Conservation (phyloP, 2,329 filamentous ascomycete species). For the Magnaporthiopsis incrustans region DNA sequence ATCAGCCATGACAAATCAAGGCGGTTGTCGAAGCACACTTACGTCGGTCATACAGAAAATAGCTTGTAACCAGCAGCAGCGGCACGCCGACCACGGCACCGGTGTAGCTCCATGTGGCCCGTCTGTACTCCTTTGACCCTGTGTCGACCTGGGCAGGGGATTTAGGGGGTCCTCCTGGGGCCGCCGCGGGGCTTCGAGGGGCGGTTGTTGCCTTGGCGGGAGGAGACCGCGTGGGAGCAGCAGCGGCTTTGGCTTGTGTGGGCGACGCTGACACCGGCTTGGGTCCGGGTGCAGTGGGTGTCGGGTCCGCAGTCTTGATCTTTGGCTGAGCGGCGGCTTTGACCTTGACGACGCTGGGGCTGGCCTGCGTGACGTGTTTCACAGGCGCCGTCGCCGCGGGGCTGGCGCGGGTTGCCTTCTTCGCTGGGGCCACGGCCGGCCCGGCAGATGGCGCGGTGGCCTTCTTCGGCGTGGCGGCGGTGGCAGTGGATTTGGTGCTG, state of each 20-base stretch:
- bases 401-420: not conserved
- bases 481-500: not conserved
- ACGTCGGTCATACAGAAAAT: conserved; percentile 5
- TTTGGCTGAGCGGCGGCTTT: no score
- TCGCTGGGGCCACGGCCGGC: not conserved
- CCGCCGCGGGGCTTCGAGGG: not conserved
- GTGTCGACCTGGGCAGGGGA: not conserved
- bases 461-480: conserved; percentile 3
- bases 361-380: no score
- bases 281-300: no score
- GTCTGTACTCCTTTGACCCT: conserved; percentile 2
- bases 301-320: no score
- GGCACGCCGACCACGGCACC: not conserved
- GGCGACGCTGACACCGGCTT: no score
- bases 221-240: no score
- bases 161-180: not conserved
- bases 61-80: conserved; percentile 2
- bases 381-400: not conserved
- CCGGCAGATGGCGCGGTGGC: not conserved
- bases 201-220: not conserved
- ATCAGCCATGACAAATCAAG: not conserved
- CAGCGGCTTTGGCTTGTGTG: no score
- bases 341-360: no score
- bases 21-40: not conserved
- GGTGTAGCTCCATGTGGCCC: conserved; percentile 2